Conservation (phyloP, 805 yeast genomes). For the Candida maesae region DNA sequence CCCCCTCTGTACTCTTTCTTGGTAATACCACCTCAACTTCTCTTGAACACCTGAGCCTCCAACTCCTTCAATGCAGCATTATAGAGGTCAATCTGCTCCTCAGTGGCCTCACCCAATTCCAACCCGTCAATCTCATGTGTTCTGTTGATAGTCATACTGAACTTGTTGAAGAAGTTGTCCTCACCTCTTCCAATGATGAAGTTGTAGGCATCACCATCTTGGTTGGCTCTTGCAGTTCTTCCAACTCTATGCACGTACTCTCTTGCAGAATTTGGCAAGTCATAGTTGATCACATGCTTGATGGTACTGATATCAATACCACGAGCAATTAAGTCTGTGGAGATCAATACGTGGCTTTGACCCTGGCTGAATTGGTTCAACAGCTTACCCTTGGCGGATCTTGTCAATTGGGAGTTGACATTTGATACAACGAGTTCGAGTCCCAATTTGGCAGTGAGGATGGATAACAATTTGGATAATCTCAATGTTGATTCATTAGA, state of each 20-base stretch:
- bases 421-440: slow-evolving; percentile 33
- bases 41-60: slow-evolving; percentile 37
- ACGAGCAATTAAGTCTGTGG: slow-evolving; percentile 93
- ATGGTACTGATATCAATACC: slow-evolving; percentile 81
- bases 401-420: slow-evolving; percentile 57
- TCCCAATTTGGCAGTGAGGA: slow-evolving; percentile 33
- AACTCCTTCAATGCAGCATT: slow-evolving; percentile 40
- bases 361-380: slow-evolving; percentile 57
- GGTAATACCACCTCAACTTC: too few species aligned
- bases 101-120: slow-evolving; percentile 21
- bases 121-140: slow-evolving; percentile 36
- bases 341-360: slow-evolving; percentile 52
- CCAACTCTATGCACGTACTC: slow-evolving; percentile 97
- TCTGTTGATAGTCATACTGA: slow-evolving; percentile 51
- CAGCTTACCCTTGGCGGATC: slow-evolving; percentile 48
- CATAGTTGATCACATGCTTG: slow-evolving; percentile 81
- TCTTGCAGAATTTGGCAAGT: slow-evolving; percentile 79
- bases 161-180: slow-evolving; percentile 53
- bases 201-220: slow-evolving; percentile 69
- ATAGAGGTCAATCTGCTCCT: slow-evolving; percentile 35
- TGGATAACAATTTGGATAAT: slow-evolving; percentile 54
- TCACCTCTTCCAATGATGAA: slow-evolving; percentile 79
- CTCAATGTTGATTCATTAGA: slow-evolving; percentile 89
- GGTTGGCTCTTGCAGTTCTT: slow-evolving; percentile 93
- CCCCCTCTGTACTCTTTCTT: too few species aligned